Conservation (phyloP, 768 basidiomycete species). For the Amanita inopinata region DNA sequence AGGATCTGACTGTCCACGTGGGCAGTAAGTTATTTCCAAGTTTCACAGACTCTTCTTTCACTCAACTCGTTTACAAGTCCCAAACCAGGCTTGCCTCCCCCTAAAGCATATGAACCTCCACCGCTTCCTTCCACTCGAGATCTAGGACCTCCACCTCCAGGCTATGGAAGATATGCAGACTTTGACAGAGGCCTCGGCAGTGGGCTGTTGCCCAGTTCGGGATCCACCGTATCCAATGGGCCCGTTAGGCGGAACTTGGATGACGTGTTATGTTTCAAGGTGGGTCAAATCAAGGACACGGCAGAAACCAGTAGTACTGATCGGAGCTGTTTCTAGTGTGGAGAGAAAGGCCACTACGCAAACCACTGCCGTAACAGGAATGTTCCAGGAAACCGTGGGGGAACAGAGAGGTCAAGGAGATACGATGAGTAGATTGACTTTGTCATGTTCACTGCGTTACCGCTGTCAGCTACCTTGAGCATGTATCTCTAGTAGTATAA, state of each 20-base stretch:
- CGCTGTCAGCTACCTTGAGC: neutral
- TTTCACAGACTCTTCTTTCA: slow-evolving; percentile 9
- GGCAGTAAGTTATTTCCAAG: slow-evolving; percentile 58
- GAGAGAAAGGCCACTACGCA: slow-evolving; percentile 90
- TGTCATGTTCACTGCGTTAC: neutral
- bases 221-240: neutral
- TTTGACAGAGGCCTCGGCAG: slow-evolving; percentile 42
- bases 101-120: slow-evolving; percentile 70
- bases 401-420: slow-evolving; percentile 49
- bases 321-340: slow-evolving; percentile 45
- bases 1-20: slow-evolving; percentile 78
- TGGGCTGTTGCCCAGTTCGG: slow-evolving; percentile 10
- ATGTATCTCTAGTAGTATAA: neutral
- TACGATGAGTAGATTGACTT: slow-evolving; percentile 17
- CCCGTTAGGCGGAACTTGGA: slow-evolving; percentile 58
- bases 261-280: slow-evolving; percentile 84
- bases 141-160: slow-evolving; percentile 86
- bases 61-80: slow-evolving; percentile 41
- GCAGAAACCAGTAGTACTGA: too few species aligned
- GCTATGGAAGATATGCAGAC: slow-evolving; percentile 78
- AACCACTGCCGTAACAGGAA: slow-evolving; percentile 89
- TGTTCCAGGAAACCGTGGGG: slow-evolving; percentile 86
- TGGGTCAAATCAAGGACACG: slow-evolving; percentile 27
- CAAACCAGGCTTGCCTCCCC: slow-evolving; percentile 60
- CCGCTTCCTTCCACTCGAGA: slow-evolving; percentile 67